These are phyloP conservation scores for Ganoderma lucidum DNA, from an alignment of 1,284 basidiomycete species.

Conservation along the genomic window DNA sequence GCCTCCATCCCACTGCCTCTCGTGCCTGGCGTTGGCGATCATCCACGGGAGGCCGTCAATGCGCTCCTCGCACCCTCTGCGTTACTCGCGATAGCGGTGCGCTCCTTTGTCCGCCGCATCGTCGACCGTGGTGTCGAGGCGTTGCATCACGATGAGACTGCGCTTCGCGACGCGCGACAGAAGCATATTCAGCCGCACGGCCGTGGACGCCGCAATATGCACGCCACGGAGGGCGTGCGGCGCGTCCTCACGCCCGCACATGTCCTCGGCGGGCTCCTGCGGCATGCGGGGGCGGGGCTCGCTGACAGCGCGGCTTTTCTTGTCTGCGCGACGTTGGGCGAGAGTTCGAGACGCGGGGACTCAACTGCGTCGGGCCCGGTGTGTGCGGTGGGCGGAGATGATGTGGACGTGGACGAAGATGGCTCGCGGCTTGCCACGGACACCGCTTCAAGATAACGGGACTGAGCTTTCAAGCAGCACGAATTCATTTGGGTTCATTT, in stretches of 20 bases:
- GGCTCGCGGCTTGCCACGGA: background rate
- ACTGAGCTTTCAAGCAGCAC: background rate
- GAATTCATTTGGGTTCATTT: background rate
- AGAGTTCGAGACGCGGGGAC: background rate
- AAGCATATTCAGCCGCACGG: constrained; percentile 14
- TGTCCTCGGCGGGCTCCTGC: constrained; percentile 44
- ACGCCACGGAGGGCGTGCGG: constrained; percentile 27
- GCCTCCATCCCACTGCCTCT: background rate
- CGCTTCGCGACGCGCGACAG: constrained; percentile 21
- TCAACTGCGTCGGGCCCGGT: background rate
- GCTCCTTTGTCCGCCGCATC: constrained; percentile 36
- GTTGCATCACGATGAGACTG: constrained; percentile 38
- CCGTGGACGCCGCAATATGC: constrained; percentile 1
- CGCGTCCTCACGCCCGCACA: constrained; percentile 48
- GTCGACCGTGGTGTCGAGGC: constrained; percentile 35
- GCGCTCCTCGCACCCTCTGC: constrained; percentile 53
- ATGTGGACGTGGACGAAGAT: constrained; percentile 4
- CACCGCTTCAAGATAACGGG: background rate
- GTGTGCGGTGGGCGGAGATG: background rate
- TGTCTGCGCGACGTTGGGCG: constrained; percentile 39
- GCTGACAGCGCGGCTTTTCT: constrained; percentile 38
- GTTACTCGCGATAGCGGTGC: constrained; percentile 49
- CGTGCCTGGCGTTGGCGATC: background rate
- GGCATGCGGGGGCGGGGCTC: constrained; percentile 25
- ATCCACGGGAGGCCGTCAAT: constrained; percentile 41